A percentile compares a stretch with the other conserved stretches of the same genome.
Evolutionary conservation across 129 eudicot species (phyloP).

Genomic region (Saussurea involucrata): DNA sequence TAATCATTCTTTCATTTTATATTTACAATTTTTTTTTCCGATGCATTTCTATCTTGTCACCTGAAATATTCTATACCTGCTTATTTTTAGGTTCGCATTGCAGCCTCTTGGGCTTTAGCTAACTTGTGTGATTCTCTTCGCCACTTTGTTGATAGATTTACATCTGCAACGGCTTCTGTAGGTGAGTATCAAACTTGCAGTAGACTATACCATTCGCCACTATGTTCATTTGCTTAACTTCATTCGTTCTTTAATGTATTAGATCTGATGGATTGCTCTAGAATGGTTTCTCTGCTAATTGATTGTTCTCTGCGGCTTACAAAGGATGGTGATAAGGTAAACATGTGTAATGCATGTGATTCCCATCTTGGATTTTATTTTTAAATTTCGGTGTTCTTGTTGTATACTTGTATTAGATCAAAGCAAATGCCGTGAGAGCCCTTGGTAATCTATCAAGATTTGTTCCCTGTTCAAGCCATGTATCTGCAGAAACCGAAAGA

Average conservation of each 20-base stretch:
- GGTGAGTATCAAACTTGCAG: conserved; percentile 29
- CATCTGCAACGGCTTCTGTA: conserved; percentile 32
- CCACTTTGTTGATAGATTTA: conserved; percentile 41
- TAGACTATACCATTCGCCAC: not conserved
- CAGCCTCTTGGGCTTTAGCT: conserved; percentile 97
- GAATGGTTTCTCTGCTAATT: conserved; percentile 38
- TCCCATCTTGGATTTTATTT: not conserved
- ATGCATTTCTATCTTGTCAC: not conserved
- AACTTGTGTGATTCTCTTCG: conserved; percentile 89
- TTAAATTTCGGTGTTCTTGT: conserved; percentile 11
- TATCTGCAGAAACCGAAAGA: not conserved
- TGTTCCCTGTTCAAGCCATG: conserved; percentile 50
- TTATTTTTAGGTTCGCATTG: conserved; percentile 74
- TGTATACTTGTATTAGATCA: conserved; percentile 44
- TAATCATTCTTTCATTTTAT: conserved; percentile 24
- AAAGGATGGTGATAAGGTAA: conserved; percentile 89
- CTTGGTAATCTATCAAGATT: conserved; percentile 84
- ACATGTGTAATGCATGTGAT: not conserved
- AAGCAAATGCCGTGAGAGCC: conserved; percentile 98
- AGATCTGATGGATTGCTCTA: conserved; percentile 48
- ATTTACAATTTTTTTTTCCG: not conserved
- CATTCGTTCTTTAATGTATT: conserved; percentile 10
- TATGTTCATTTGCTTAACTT: not conserved
- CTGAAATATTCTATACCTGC: not conserved
- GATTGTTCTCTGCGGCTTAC: conserved; percentile 75